Percentiles rank a stretch among this genome's conserved stretches.
Conservation (phyloP, 2,329 filamentous ascomycete genomes). For the Cordyceps javanica region DNA sequence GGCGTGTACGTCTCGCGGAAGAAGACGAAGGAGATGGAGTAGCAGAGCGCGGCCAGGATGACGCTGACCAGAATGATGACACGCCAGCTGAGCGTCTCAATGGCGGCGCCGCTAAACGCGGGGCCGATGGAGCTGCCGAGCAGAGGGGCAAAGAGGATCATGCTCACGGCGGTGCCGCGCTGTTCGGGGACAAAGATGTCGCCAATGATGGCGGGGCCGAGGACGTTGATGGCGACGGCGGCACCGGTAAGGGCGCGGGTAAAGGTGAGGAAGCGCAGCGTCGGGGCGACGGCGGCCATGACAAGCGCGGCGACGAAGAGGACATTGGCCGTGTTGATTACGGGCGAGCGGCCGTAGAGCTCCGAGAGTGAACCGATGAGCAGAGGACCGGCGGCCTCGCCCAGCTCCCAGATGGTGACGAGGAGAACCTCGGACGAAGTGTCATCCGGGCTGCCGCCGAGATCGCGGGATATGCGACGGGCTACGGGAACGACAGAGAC, state of each 20-base stretch:
- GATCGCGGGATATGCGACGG: conserved; percentile 42
- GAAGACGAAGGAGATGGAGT: conserved; percentile 43
- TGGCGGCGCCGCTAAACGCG: conserved; percentile 47
- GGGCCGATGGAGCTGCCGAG: conserved; percentile 53
- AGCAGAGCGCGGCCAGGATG: conserved; percentile 40
- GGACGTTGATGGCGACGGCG: conserved; percentile 57
- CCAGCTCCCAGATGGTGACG: conserved; percentile 65
- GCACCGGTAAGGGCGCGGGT: conserved; percentile 54
- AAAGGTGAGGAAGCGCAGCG: conserved; percentile 40
- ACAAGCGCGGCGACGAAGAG: conserved; percentile 45
- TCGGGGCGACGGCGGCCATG: conserved; percentile 39
- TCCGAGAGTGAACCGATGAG: conserved; percentile 59
- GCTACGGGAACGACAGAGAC: conserved; percentile 50
- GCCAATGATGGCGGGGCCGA: conserved; percentile 58
- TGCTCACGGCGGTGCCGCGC: conserved; percentile 51
- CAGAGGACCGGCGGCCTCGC: conserved; percentile 54
- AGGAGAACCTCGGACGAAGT: conserved; percentile 52
- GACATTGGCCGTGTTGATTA: conserved; percentile 48
- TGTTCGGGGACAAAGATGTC: conserved; percentile 55
- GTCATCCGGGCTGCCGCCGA: conserved; percentile 30
- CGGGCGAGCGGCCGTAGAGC: conserved; percentile 47
- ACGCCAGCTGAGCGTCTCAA: conserved; percentile 50
- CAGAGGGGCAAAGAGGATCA: conserved; percentile 51
- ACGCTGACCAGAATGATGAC: conserved; percentile 45
- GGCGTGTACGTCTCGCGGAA: conserved; percentile 56